Evolutionary conservation across 73 alveolate genomes (phyloP), one percentile per base, ranked within the genome.

Genomic region (Paramecium bursaria): DNA sequence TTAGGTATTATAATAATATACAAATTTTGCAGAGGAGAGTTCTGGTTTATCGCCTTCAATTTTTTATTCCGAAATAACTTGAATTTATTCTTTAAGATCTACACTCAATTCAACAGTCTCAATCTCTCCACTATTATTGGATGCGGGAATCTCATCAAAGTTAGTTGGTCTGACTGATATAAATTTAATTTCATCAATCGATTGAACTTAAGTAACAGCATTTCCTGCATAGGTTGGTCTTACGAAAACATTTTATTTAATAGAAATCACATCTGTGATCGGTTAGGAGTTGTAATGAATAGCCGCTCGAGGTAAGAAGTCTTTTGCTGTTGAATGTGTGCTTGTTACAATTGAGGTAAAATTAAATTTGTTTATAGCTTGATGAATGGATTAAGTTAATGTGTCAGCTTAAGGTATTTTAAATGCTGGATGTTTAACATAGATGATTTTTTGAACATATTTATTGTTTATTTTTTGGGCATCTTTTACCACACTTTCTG

Each of bases 221-320:
- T 93, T 94, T 51, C 99, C 99, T n/a, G 99, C 99, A 73, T 95
- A 95, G 55, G 90, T 92, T 10, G 99, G 98, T 52, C 99, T 89
- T 30, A 61, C 46, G 88, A 92, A 93, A 46, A 85, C 87, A 47
- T 94, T 88, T 21, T 86, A 92, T 50, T 89, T 74, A 33, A 92
- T 74, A 17, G 57, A 50, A 27, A 92, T 76, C 33, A 95, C 93
- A 88, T 95, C 99, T 15, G 99, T 92, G 46, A 94, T 87, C 0
- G 98, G 97, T 90, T 95, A 92, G 50, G 91, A 75, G 46, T 90
- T 94, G 42, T 93, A 86, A 19, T 25, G 51, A 11, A 95, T 97
- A 5, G 95, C 98, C 13, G 93, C 75, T 73, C 99, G 86, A n/a
- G 99, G 98, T 48, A 93, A 55, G 67, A 90, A 33, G 82, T 95